These are phyloP conservation scores for Nannochloropsis oceanica DNA, from an alignment of 108 stramenopile species.

Conservation along the genomic window DNA sequence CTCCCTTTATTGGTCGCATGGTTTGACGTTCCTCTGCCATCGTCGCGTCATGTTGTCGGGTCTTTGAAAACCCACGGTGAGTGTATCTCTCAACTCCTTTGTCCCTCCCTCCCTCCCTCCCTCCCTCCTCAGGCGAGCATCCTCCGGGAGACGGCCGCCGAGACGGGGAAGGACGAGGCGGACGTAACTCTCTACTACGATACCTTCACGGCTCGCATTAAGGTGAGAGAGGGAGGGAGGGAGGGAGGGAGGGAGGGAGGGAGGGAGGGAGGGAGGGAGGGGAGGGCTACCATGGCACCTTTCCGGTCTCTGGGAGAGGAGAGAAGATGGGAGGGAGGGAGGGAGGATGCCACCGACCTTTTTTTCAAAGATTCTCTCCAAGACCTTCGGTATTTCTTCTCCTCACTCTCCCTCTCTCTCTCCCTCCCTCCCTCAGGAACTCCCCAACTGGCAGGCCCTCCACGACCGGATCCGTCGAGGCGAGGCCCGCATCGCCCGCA, in stretches of 20 bases:
- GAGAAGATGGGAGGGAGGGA: no score
- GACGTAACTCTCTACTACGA: neutral
- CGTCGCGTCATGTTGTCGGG: neutral
- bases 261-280: neutral
- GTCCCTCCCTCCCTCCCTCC: neutral
- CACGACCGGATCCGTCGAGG: constrained; percentile 72
- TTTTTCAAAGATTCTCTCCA: neutral
- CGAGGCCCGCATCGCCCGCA: constrained; percentile 64
- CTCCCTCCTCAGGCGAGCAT: neutral
- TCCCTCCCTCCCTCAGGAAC: constrained; percentile 50
- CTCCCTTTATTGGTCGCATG: neutral
- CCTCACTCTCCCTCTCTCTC: neutral
- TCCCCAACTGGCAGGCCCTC: constrained; percentile 65
- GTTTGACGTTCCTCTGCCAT: neutral
- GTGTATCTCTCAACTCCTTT: neutral
- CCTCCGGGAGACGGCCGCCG: neutral
- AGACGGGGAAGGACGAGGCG: neutral
- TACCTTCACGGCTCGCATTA: neutral
- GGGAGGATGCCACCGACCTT: neutral
- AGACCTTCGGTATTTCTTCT: neutral
- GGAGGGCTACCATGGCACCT: neutral
- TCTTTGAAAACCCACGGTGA: neutral
- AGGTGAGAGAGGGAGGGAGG: neutral
- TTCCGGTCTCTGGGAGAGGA: neutral
- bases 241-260: neutral